Evolutionary conservation across 176 grass and related monocot species (phyloP).

Genomic region (Zizania latifolia): DNA sequence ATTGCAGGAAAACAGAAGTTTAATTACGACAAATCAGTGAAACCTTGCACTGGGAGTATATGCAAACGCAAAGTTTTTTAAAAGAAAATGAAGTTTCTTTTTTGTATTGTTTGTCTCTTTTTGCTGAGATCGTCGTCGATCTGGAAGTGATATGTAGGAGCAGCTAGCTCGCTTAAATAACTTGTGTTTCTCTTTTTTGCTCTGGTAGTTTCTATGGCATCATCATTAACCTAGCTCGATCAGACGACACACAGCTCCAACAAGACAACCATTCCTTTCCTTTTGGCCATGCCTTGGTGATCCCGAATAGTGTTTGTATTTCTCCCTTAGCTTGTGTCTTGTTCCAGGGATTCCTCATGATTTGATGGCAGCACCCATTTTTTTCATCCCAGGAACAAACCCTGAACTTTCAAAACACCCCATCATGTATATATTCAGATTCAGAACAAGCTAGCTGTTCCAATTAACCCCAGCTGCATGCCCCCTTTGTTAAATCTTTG

Average conservation of each 20-base stretch:
- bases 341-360: conserved; percentile 38
- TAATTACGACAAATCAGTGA: neutral
- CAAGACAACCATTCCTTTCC: neutral
- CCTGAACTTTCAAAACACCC: conserved; percentile 13
- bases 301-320: conserved; percentile 24
- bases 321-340: conserved; percentile 31
- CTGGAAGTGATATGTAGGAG: too few relatives aligned
- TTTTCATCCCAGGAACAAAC: neutral
- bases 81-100: neutral
- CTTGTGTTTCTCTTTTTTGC: neutral
- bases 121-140: too few relatives aligned
- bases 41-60: neutral
- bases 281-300: conserved; percentile 21
- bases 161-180: too few relatives aligned
- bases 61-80: too few relatives aligned
- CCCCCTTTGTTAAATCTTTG: too few relatives aligned
- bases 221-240: conserved; percentile 37
- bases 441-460: neutral
- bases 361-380: conserved; percentile 35
- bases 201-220: neutral
- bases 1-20: neutral
- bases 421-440: too few relatives aligned
- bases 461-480: too few relatives aligned
- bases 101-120: too few relatives aligned
- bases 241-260: neutral